These are phyloP conservation scores for Glonium stellatum DNA, from an alignment of 495 filamentous ascomycete genomes.

Conservation along the genomic window DNA sequence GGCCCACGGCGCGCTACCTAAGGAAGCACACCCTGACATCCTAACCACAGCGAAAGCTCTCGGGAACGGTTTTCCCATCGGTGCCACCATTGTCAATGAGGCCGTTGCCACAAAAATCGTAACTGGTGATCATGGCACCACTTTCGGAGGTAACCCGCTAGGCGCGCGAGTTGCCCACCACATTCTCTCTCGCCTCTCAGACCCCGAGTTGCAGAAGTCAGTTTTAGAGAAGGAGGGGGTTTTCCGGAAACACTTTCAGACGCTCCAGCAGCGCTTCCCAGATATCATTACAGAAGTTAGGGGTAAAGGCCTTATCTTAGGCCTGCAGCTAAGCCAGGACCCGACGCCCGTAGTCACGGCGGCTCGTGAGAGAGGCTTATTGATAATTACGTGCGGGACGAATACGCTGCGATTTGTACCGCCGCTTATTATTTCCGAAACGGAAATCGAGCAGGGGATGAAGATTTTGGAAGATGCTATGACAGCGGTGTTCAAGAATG, in stretches of 20 bases:
- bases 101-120: conserved; percentile 75
- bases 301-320: conserved; percentile 77
- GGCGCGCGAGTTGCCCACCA: conserved; percentile 77
- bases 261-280: conserved; percentile 60
- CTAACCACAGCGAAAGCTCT: conserved; percentile 91
- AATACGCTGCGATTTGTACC: conserved; percentile 49
- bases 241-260: conserved; percentile 58
- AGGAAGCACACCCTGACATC: conserved; percentile 85
- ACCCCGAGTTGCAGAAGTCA: conserved; percentile 53
- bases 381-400: conserved; percentile 86
- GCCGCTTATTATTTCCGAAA: conserved; percentile 56
- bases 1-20: conserved; percentile 70
- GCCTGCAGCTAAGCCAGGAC: conserved; percentile 68
- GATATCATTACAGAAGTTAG: conserved; percentile 67
- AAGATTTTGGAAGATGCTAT: conserved; percentile 72
- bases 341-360: conserved; percentile 68
- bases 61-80: conserved; percentile 92
- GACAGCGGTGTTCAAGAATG: conserved; percentile 38
- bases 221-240: conserved; percentile 59
- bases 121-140: conserved; percentile 92
- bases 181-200: conserved; percentile 66
- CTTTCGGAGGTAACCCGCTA: conserved; percentile 92
- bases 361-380: conserved; percentile 76
- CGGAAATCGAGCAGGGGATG: conserved; percentile 69
- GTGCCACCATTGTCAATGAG: conserved; percentile 77